These are phyloP conservation scores for Colletotrichum incanum DNA, from an alignment of 2,329 filamentous ascomycete genomes.

Conservation along the genomic window DNA sequence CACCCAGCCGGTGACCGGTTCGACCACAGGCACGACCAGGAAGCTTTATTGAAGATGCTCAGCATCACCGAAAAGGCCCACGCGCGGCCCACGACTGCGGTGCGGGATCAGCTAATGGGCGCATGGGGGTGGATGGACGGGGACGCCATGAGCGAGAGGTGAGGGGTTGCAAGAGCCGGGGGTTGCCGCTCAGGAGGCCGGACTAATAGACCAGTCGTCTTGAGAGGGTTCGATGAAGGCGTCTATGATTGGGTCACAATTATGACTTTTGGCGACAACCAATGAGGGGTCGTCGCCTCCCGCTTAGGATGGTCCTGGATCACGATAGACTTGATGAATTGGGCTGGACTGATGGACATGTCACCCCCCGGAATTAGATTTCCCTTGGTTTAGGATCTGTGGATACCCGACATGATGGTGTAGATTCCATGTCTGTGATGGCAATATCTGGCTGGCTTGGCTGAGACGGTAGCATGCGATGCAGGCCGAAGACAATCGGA, in stretches of 20 bases:
- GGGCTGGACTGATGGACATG: conserved; percentile 10
- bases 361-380: conserved; percentile 31
- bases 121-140: conserved; percentile 63
- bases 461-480: conserved; percentile 6
- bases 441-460: conserved; percentile 17
- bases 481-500: conserved; percentile 27
- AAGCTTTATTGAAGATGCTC: conserved; percentile 64
- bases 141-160: conserved; percentile 38
- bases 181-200: conserved; percentile 1
- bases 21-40: conserved; percentile 60
- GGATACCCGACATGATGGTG: conserved; percentile 33
- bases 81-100: conserved; percentile 66
- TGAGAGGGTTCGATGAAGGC: conserved; percentile 20
- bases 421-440: conserved; percentile 20
- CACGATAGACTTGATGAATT: conserved; percentile 22
- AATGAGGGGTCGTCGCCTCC: conserved; percentile 2
- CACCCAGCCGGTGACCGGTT: conserved; percentile 64
- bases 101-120: conserved; percentile 62
- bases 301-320: conserved; percentile 23
- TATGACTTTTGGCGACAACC: conserved; percentile 1
- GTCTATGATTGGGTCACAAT: conserved; percentile 25
- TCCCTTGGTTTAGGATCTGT: conserved; percentile 34
- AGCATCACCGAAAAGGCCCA: conserved; percentile 64
- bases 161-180: conserved; percentile 2
- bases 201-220: background rate